phyloP scores from a whole-genome alignment of 441 rosid genomes.

The Erodium texanum region DNA sequence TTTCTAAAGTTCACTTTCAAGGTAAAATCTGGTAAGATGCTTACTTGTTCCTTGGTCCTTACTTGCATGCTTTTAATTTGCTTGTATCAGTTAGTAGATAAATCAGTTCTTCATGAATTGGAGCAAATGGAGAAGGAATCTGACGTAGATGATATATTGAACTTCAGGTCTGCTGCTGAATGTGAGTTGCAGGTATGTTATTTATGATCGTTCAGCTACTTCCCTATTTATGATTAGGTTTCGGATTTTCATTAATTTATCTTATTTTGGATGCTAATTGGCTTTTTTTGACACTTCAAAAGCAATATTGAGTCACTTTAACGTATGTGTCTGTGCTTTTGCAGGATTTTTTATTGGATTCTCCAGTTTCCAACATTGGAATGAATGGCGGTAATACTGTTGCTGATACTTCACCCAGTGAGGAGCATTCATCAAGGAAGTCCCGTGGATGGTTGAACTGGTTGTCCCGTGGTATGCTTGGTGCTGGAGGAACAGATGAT shows the following conservation, averaged over 20 bases:
- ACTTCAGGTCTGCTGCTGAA: constrained; percentile 81
- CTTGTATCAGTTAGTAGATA: constrained; percentile 51
- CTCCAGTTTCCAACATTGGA: constrained; percentile 29
- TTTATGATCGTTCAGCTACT: constrained; percentile 1
- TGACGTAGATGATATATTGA: constrained; percentile 78
- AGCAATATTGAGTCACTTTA: constrained; percentile 1
- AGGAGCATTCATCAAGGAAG: constrained; percentile 47
- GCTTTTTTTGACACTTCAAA: constrained; percentile 10
- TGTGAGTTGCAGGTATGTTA: constrained; percentile 62
- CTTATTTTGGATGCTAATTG: constrained; percentile 7
- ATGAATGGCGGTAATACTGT: constrained; percentile 25
- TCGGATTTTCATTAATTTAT: constrained; percentile 2
- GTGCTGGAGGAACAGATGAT: constrained; percentile 97
- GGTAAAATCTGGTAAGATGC: constrained; percentile 9
- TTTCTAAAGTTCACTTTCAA: background rate
- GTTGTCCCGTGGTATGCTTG: constrained; percentile 98
- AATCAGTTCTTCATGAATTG: constrained; percentile 54
- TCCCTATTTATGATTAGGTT: constrained; percentile 6
- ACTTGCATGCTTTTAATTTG: constrained; percentile 16
- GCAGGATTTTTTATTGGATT: constrained; percentile 48
- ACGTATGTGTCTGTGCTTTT: constrained; percentile 19
- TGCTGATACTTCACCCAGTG: constrained; percentile 47
- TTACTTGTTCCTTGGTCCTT: constrained; percentile 11
- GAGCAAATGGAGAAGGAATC: constrained; percentile 89
- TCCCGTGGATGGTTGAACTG: constrained; percentile 96